Evolutionary conservation across 805 yeast genomes (phyloP).

Genomic region (Yarrowia bubula): DNA sequence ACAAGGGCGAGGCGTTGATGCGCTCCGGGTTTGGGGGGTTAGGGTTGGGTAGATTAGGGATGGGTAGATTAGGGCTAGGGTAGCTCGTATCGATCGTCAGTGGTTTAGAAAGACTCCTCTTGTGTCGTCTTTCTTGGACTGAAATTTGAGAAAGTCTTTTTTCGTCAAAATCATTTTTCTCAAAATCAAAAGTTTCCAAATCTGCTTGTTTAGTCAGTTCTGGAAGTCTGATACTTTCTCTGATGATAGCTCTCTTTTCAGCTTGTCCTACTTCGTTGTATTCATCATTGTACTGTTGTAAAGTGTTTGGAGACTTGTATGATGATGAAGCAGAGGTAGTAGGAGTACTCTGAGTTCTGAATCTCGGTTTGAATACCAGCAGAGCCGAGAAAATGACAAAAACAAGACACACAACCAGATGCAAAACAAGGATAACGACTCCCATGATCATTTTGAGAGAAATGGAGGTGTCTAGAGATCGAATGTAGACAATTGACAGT

Average conservation of each 20-base stretch:
- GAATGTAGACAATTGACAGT: slow-evolving; percentile 7
- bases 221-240: background rate
- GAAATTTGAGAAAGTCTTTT: too few species aligned
- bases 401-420: background rate
- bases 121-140: too few species aligned
- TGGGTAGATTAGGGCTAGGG: too few species aligned
- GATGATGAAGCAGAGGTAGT: background rate
- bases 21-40: slow-evolving; percentile 32
- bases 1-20: slow-evolving; percentile 14
- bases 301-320: background rate
- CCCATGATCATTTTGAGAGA: slow-evolving; percentile 14
- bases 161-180: too few species aligned
- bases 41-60: background rate
- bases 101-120: background rate
- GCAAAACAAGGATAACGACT: slow-evolving; percentile 5
- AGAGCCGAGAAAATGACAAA: background rate
- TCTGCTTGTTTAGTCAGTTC: background rate
- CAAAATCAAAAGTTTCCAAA: too few species aligned
- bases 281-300: slow-evolving; percentile 1
- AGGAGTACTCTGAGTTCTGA: background rate
- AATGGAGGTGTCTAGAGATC: background rate
- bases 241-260: background rate
- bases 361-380: background rate
- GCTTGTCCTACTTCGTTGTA: background rate
- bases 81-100: slow-evolving; percentile 5